Percentiles rank a stretch among this genome's conserved stretches.
These are phyloP conservation scores for Claviceps monticola DNA, from an alignment of 2,329 filamentous ascomycete genomes.

Conservation along the genomic window DNA sequence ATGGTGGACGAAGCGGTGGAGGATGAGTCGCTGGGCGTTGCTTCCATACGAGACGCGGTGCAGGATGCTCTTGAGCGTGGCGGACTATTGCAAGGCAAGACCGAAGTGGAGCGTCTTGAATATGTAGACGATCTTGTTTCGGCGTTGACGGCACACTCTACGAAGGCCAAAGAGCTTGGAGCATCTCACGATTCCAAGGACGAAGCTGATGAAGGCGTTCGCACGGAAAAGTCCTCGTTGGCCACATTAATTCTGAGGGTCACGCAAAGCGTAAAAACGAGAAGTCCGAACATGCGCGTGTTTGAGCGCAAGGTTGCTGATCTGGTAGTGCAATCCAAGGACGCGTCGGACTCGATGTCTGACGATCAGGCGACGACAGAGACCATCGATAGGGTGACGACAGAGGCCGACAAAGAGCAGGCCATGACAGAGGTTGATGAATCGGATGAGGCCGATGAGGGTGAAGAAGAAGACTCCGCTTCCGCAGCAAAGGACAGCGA, in stretches of 20 bases:
- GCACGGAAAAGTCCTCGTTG: constrained; percentile 16
- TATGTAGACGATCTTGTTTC: constrained; percentile 38
- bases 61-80: constrained; percentile 41
- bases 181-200: constrained; percentile 8
- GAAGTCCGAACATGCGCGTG: constrained; percentile 25
- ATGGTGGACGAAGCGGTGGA: constrained; percentile 44
- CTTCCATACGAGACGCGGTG: constrained; percentile 38
- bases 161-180: constrained; percentile 12
- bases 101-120: constrained; percentile 29
- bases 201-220: constrained; percentile 3
- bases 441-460: neutral
- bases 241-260: constrained; percentile 39
- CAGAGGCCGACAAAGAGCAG: neutral
- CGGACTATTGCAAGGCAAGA: constrained; percentile 33
- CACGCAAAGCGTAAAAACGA: constrained; percentile 31
- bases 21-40: constrained; percentile 39
- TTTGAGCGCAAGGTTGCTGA: constrained; percentile 39
- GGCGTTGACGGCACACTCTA: constrained; percentile 26
- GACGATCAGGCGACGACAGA: neutral
- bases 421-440: neutral
- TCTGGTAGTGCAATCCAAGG: constrained; percentile 27
- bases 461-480: neutral
- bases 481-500: neutral
- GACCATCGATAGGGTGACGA: too few species aligned
- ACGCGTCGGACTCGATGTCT: neutral